Base-by-base conservation (phyloP, 2,329 filamentous ascomycete genomes). In the Magnaporthiopsis rhizophila region DNA sequence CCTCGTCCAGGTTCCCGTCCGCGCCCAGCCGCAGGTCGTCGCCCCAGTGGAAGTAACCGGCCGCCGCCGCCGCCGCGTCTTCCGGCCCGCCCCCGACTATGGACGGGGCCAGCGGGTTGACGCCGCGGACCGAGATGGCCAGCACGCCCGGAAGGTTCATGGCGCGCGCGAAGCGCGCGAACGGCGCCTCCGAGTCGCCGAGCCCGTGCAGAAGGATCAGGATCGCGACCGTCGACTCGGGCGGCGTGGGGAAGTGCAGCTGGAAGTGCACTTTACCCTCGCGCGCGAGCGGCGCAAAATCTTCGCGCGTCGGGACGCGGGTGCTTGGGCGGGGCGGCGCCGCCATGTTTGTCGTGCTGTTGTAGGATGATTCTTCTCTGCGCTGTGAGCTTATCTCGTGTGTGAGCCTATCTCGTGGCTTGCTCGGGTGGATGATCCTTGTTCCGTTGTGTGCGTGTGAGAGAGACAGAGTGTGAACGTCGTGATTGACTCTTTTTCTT, bases 181-280 rank as follows among this genome's bases (percentile, higher is more conserved):
- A 96, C 50, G 89, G 81, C 3, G 74, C 71, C 66, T 91, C 84
- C 45, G 83, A 86, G 77, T 96, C 92, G 67, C 92, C 92, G 15
- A 96, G 84, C 68, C 92, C 92, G 75, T 96, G 26, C 65, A 96
- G 86, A 62, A 96, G 84, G 72, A 96, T 78, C 67, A 96, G 85
- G 69, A 96, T 81, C 69, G 93, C 89, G 58, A 87, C 89, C 12
- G 89, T 85, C 15, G 83, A 83, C 66, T 89, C 85, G 53, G 83
- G 77, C 28, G 83, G 81, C 34, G 78, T 74, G 58, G 82, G 82
- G 71, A 79, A 82, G 69, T 82, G 77, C 59, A 83, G 73, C 62
- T 79, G 75, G 65, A 81, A 71, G 15, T 76, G 76, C 63, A 84
- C 75, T 5, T 8, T 13, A 15, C 26, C 24, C 59, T 71, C 71